Evolutionary conservation across 2,329 filamentous ascomycete species (phyloP), one percentile per base, ranked within the genome.

Genomic region (Talaromyces islandicus): DNA sequence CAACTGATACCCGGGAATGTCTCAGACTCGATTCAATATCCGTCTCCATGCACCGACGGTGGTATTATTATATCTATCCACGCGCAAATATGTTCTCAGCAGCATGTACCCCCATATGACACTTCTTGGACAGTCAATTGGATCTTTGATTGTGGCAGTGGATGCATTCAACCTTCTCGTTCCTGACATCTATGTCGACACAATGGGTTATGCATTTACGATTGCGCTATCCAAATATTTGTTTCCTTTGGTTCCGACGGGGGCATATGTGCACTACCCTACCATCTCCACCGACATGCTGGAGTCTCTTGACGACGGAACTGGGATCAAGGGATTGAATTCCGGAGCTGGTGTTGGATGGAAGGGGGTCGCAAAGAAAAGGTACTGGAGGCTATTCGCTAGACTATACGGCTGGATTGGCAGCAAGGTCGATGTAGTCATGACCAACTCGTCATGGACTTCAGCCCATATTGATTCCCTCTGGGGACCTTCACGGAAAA

Each of bases 281-380:
- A 97, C 93, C 59, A 99, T 99, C 58, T 97, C 92, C 3, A 99
- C 92, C 56, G 94, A 99, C 70, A 99, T 99, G 94, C 85, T 99
- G 4, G 83, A 86, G 24, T 93, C 90, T 19, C 85, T 97, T 4
- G 85, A 92, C 66, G 85, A 89, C 9, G 73, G 72, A 35, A 83
- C 80, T 54, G 89, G 87, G 14, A 73, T 73, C 59, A 88, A 85
- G 75, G 89, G 93, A 2, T 81, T 96, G 59, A 94, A 97, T 71
- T 90, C 92, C 4, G 92, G 93, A 32, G 83, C 89, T 58, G 93
- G 92, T 2, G 81, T 80, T 30, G 93, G 93, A 0, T 69, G 82
- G 29, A 87, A 85, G 62, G 93, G 93, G 11, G 71, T 75, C 6
- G 80, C 80, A 55, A 99, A 99, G 79, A 87, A 84, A 67, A 73